Conservation (phyloP, 352 stramenopile genomes). For the Plasmopara muralis region DNA sequence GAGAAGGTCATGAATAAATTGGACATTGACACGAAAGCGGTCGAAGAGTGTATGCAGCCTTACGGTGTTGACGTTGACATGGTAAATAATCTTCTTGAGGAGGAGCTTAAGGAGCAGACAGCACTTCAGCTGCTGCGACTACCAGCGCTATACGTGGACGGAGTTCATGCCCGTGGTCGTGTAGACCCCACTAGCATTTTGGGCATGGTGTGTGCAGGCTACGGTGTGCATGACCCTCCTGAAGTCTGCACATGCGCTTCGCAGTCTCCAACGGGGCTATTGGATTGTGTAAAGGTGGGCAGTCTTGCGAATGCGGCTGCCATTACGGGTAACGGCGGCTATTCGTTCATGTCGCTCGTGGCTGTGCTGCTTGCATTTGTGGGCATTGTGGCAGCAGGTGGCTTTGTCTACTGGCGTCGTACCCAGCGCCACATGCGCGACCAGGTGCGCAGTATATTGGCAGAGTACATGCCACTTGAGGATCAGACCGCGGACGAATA, state of each 20-base stretch:
- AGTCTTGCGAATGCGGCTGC: constrained; percentile 58
- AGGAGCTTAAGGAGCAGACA: constrained; percentile 87
- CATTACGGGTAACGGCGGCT: constrained; percentile 42
- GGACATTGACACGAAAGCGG: constrained; percentile 69
- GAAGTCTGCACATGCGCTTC: constrained; percentile 71
- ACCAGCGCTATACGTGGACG: constrained; percentile 93
- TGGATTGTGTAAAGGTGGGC: constrained; percentile 67
- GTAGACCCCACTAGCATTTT: constrained; percentile 85
- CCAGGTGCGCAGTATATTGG: constrained; percentile 93
- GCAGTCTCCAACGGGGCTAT: constrained; percentile 50
- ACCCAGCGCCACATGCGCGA: constrained; percentile 92
- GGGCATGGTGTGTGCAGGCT: constrained; percentile 82
- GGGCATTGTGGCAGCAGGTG: constrained; percentile 58
- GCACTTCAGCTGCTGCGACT: constrained; percentile 88
- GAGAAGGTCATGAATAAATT: constrained; percentile 88
- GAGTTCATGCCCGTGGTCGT: constrained; percentile 86
- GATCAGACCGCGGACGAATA: constrained; percentile 73
- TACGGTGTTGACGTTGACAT: constrained; percentile 85
- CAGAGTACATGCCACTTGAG: constrained; percentile 96
- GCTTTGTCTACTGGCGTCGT: constrained; percentile 88
- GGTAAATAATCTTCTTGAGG: constrained; percentile 86
- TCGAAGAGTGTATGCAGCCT: constrained; percentile 92
- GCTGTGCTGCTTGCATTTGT: constrained; percentile 82
- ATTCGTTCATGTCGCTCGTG: constrained; percentile 79
- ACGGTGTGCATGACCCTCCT: constrained; percentile 71